phyloP scores from a whole-genome alignment of 371 early-diverging fungal genomes.

The Mortierella polycephala region DNA sequence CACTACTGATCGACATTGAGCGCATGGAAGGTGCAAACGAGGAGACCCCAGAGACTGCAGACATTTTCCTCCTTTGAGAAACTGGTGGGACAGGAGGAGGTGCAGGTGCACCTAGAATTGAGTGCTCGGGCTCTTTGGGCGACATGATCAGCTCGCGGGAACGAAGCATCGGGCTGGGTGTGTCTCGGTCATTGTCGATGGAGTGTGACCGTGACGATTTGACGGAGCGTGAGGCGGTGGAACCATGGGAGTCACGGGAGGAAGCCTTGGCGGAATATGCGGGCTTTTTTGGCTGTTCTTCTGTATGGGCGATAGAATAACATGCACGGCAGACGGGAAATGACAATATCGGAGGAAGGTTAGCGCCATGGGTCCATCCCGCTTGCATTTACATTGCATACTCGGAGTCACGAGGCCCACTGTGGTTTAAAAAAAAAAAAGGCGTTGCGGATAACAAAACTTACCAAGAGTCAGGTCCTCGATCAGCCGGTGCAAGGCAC shows the following conservation, averaged over 20 bases:
- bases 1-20: constrained; percentile 53
- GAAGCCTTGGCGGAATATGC: constrained; percentile 49
- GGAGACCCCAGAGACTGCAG: constrained; percentile 41
- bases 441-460: background rate
- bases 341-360: background rate
- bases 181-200: constrained; percentile 34
- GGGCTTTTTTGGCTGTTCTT: constrained; percentile 41
- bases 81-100: constrained; percentile 34
- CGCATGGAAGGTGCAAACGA: constrained; percentile 34
- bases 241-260: constrained; percentile 47
- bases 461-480: constrained; percentile 45
- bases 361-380: background rate
- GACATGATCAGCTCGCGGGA: constrained; percentile 34
- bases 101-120: background rate
- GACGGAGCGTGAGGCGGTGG: constrained; percentile 27
- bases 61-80: constrained; percentile 45
- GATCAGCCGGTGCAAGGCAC: constrained; percentile 29
- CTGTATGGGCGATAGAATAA: constrained; percentile 9
- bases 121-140: constrained; percentile 21
- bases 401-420: too few species aligned
- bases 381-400: too few species aligned
- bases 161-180: constrained; percentile 25
- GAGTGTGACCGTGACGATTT: constrained; percentile 43
- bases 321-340: background rate
- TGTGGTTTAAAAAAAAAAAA: too few species aligned